Evolutionary conservation across 495 filamentous ascomycete species (phyloP), one percentile per base, ranked within the genome.

Genomic region (Penicillium flavigenum): DNA sequence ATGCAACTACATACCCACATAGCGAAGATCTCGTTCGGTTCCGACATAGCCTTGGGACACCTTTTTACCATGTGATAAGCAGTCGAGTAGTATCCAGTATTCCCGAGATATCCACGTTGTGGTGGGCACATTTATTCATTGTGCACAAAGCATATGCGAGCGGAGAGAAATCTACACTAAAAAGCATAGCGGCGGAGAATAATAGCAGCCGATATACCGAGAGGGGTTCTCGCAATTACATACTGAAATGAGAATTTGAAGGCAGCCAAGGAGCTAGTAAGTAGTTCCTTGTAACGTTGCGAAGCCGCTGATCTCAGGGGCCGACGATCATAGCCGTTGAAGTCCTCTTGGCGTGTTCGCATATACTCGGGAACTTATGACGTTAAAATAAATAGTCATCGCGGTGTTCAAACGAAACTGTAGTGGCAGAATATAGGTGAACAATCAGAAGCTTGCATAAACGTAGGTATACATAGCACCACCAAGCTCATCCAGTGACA

Each of bases 191-290:
- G 24, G 51, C 60, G 60, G 60, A 36, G 12, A 51, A 56, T 59
- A 47, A 20, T 51, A 29, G 26, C 51, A 27, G 22, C 61, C 61
- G 57, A 53, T 56, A 36, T 24, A 52, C 42, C 52, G 43, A 48
- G 60, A 60, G 51, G 58, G 47, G 44, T 41, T 56, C 27, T 60
- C 43, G 51, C 42, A 7, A 45, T 17, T 39, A 41, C 29, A 60
- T 60, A 43, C 51, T 54, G 11, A 24, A 59, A 55, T 10, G 2
- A 59, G 59, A n/a, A 29, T 29, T 9, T 5, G 27, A 16, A 60
- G 39, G 36, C 32, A 51, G 60, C 63, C 60, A 60, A 65, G 63
- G 19, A 54, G 46, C 44, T 57, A 62, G 46, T 4, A 38, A 46
- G 29, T 36, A 14, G 60, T 47, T 27, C 19, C 22, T 24, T 62